These are phyloP conservation scores for Cadophora gregata DNA, from an alignment of 2,329 filamentous ascomycete genomes.

Conservation along the genomic window DNA sequence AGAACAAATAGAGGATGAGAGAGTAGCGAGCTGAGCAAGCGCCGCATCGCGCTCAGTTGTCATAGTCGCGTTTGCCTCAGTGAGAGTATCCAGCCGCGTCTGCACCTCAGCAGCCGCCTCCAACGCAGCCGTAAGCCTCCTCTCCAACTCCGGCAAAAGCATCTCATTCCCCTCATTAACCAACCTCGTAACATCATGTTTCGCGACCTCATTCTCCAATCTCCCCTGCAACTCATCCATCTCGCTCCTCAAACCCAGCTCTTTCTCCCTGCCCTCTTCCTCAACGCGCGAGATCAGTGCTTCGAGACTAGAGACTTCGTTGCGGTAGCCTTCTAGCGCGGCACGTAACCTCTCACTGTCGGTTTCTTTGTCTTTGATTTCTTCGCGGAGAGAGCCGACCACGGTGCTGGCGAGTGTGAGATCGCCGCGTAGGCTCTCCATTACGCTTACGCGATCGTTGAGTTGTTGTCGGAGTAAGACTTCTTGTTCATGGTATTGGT, in stretches of 20 bases:
- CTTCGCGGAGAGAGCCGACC: conserved; percentile 31
- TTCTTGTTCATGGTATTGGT: conserved; percentile 65
- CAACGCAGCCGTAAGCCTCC: conserved; percentile 50
- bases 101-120: conserved; percentile 49
- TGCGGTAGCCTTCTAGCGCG: conserved; percentile 58
- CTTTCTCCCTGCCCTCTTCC: conserved; percentile 37
- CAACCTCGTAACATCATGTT: conserved; percentile 38
- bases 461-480: conserved; percentile 62
- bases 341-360: conserved; percentile 57
- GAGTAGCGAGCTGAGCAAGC: neutral
- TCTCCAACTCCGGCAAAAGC: conserved; percentile 51
- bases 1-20: neutral
- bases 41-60: conserved; percentile 27
- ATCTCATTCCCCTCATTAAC: conserved; percentile 48
- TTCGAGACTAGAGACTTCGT: conserved; percentile 61
- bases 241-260: conserved; percentile 29
- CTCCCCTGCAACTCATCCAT: conserved; percentile 38
- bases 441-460: conserved; percentile 56
- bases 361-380: conserved; percentile 47
- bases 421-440: conserved; percentile 54
- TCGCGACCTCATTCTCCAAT: conserved; percentile 46
- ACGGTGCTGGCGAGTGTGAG: conserved; percentile 40
- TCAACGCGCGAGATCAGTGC: conserved; percentile 57
- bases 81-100: conserved; percentile 44
- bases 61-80: conserved; percentile 18